A percentile compares a stretch with the other conserved stretches of the same genome.
Conservation (phyloP, 306 rosid species). For the Potentilla sterilis region DNA sequence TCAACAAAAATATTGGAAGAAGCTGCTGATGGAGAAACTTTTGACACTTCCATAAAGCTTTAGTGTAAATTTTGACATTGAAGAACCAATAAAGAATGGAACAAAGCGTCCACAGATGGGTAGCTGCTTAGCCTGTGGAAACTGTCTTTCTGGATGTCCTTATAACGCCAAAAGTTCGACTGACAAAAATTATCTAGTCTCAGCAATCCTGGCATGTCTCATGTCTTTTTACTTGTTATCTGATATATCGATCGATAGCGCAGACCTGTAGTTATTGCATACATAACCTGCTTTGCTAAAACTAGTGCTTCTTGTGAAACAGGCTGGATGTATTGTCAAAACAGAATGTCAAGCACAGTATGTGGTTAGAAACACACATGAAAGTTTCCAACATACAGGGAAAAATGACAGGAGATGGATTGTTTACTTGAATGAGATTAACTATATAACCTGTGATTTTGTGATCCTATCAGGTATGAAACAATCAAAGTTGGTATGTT, state of each 20-base stretch:
- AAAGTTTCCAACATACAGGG: constrained; percentile 13
- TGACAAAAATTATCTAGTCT: constrained; percentile 27
- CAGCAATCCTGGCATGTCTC: constrained; percentile 33
- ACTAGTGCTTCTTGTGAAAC: constrained; percentile 11
- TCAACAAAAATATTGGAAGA: constrained; percentile 29
- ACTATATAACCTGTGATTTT: constrained; percentile 33
- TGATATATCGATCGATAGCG: not conserved
- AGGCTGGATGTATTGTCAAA: constrained; percentile 32
- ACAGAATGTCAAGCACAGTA: constrained; percentile 28
- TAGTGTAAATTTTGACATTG: constrained; percentile 31
- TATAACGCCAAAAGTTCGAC: constrained; percentile 38
- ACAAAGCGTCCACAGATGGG: constrained; percentile 10
- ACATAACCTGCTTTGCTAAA: not conserved
- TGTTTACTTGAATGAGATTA: constrained; percentile 37
- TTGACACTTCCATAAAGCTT: constrained; percentile 30
- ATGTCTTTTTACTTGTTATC: not conserved
- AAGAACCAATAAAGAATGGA: constrained; percentile 21
- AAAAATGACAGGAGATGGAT: constrained; percentile 31
- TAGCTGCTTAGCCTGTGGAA: constrained; percentile 34
- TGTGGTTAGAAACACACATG: constrained; percentile 23
- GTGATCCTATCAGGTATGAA: constrained; percentile 35
- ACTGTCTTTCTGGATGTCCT: constrained; percentile 42
- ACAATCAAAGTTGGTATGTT: not conserved
- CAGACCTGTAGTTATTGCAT: not conserved
- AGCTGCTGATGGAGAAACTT: constrained; percentile 17